phyloP scores from a whole-genome alignment of 176 grass and related monocot species.

The Ananas comosus region DNA sequence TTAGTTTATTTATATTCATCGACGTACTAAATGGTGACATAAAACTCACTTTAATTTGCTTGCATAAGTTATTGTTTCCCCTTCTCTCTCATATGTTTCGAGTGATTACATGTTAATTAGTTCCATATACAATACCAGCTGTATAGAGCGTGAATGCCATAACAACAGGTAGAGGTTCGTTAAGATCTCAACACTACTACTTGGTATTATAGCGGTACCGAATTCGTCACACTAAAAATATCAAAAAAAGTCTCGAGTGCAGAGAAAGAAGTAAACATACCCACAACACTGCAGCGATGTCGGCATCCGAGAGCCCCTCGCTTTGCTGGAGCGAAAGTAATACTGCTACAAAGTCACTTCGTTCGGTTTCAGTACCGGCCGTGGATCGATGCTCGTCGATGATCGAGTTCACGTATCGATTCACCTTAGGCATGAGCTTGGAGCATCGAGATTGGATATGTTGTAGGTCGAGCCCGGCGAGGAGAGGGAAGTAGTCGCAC shows the following conservation, averaged over 20 bases:
- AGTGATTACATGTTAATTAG: no score
- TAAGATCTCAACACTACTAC: not conserved
- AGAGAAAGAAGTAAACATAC: conserved; percentile 14
- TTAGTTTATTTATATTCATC: no score
- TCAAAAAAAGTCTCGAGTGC: not conserved
- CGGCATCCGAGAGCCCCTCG: conserved; percentile 51
- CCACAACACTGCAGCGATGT: conserved; percentile 76
- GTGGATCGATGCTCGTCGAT: conserved; percentile 44
- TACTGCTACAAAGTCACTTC: conserved; percentile 55
- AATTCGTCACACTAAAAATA: conserved; percentile 6
- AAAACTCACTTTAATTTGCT: no score
- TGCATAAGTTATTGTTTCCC: no score
- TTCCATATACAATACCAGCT: no score
- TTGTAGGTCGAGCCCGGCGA: conserved; percentile 54
- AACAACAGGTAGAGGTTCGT: no score
- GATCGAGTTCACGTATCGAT: conserved; percentile 51
- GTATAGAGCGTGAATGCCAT: no score
- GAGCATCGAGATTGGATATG: conserved; percentile 46
- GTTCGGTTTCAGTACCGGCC: conserved; percentile 3
- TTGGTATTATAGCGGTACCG: not conserved
- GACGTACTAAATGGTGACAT: no score
- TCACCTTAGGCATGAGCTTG: conserved; percentile 63
- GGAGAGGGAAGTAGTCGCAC: conserved; percentile 73
- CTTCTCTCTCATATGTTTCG: no score
- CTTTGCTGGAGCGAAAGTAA: conserved; percentile 55